Conservation (phyloP, 495 filamentous ascomycete species). For the Neurospora tetraspora region DNA sequence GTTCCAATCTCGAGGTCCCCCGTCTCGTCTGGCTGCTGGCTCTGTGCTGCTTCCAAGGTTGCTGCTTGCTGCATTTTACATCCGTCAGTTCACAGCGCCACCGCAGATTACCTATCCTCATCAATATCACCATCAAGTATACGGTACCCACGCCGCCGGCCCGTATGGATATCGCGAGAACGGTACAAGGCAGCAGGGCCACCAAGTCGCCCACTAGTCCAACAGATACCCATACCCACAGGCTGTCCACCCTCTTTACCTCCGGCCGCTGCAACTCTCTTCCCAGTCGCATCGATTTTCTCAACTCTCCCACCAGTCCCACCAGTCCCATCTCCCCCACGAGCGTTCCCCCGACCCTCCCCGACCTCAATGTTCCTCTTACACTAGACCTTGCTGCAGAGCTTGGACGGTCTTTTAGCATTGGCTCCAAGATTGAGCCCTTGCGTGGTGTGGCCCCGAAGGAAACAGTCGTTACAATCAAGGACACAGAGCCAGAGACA, state of each 20-base stretch:
- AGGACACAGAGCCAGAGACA: constrained; percentile 13
- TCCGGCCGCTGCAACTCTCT: constrained; percentile 13
- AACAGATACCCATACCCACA: constrained; percentile 1
- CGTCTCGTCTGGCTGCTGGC: background rate
- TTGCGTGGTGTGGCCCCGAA: background rate
- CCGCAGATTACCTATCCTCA: background rate
- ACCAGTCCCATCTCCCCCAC: constrained; percentile 8
- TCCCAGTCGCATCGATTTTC: constrained; percentile 1
- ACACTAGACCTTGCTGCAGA: background rate
- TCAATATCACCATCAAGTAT: background rate
- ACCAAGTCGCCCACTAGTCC: background rate
- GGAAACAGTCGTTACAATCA: constrained; percentile 9
- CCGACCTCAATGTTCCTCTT: constrained; percentile 1
- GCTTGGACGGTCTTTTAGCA: background rate
- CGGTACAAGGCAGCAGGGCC: background rate
- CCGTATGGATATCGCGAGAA: background rate
- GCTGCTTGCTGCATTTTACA: background rate
- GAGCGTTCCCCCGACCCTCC: constrained; percentile 6
- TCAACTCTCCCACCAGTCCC: constrained; percentile 2
- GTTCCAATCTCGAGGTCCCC: background rate
- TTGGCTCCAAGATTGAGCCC: constrained; percentile 8
- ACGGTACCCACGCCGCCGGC: background rate
- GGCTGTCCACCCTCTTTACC: constrained; percentile 27
- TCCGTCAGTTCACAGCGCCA: background rate
- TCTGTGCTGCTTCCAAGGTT: background rate